These are phyloP conservation scores for Diaporthe aspalathi DNA, from an alignment of 2,329 filamentous ascomycete genomes.

Conservation along the genomic window DNA sequence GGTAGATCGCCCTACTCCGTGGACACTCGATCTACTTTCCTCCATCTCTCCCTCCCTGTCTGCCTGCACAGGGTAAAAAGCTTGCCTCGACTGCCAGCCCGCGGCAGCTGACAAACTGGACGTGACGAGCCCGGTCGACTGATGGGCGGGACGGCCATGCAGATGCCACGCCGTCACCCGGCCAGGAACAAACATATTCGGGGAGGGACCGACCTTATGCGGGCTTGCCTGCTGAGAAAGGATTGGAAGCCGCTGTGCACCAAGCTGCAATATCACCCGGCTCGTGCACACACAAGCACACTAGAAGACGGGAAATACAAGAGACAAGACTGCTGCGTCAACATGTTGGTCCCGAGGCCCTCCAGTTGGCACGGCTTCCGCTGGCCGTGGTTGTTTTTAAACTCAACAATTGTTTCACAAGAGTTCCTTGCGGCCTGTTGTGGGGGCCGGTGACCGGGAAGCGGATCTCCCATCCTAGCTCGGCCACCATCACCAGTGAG, in stretches of 20 bases:
- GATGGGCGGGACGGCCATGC: conserved; percentile 5
- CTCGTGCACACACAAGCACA: conserved; percentile 18
- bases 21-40: conserved; percentile 1
- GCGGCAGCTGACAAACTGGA: background rate
- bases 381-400: conserved; percentile 22
- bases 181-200: conserved; percentile 19
- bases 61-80: conserved; percentile 9
- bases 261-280: conserved; percentile 18
- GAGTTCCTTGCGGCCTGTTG: conserved; percentile 23
- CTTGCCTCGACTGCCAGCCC: conserved; percentile 19
- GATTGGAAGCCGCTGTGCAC: conserved; percentile 10
- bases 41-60: conserved; percentile 4
- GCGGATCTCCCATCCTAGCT: conserved; percentile 21
- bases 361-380: conserved; percentile 10
- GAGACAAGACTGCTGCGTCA: conserved; percentile 2
- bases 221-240: background rate
- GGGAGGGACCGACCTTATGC: background rate
- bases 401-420: conserved; percentile 30
- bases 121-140: background rate
- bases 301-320: background rate
- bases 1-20: conserved; percentile 21
- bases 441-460: conserved; percentile 25
- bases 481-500: conserved; percentile 4
- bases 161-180: conserved; percentile 23
- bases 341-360: conserved; percentile 1